Evolutionary conservation across 2,329 filamentous ascomycete genomes (phyloP).

Genomic region (Xylaria sp.): DNA sequence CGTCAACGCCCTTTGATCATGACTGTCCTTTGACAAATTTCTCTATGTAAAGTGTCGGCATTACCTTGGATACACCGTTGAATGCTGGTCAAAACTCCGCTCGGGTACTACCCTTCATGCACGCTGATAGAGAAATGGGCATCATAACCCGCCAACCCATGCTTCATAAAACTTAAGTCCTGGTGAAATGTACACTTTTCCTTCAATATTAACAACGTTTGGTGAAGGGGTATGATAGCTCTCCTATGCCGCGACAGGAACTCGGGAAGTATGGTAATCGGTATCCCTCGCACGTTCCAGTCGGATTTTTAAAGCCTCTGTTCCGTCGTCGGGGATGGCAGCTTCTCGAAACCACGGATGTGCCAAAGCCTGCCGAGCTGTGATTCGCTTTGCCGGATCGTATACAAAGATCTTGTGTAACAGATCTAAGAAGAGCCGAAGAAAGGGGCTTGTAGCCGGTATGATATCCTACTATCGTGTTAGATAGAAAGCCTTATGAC

Average conservation of each 20-base stretch:
- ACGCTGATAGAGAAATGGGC: slow-evolving; percentile 39
- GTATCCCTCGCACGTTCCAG: slow-evolving; percentile 62
- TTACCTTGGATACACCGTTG: slow-evolving; percentile 42
- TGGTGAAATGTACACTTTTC: slow-evolving; percentile 44
- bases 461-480: slow-evolving; percentile 69
- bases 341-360: slow-evolving; percentile 76
- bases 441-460: slow-evolving; percentile 67
- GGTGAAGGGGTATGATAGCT: slow-evolving; percentile 31
- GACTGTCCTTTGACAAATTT: slow-evolving; percentile 41
- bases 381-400: slow-evolving; percentile 72
- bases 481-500: slow-evolving; percentile 33
- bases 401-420: slow-evolving; percentile 75
- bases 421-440: slow-evolving; percentile 72
- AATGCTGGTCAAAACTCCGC: slow-evolving; percentile 46
- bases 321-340: slow-evolving; percentile 72
- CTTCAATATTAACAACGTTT: slow-evolving; percentile 39
- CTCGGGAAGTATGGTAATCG: slow-evolving; percentile 48
- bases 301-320: slow-evolving; percentile 73
- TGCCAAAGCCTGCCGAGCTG: slow-evolving; percentile 72
- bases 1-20: slow-evolving; percentile 41
- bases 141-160: slow-evolving; percentile 41
- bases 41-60: slow-evolving; percentile 46
- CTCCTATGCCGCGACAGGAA: slow-evolving; percentile 40
- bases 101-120: slow-evolving; percentile 33
- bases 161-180: slow-evolving; percentile 42